A percentile compares a stretch with the other conserved stretches of the same genome.
Conservation (phyloP, 306 rosid genomes). For the Vigna radiata region DNA sequence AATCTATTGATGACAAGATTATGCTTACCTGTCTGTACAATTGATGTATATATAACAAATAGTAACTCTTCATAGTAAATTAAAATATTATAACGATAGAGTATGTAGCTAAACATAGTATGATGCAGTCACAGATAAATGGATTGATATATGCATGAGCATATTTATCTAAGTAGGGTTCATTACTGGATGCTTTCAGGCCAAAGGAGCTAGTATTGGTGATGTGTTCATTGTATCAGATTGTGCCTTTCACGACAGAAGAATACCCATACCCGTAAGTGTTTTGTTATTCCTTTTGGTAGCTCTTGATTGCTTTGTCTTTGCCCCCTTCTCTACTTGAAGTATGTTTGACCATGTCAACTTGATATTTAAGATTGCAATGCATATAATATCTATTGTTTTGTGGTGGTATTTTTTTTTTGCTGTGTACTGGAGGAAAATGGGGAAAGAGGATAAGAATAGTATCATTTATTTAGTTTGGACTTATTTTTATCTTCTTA, state of each 20-base stretch:
- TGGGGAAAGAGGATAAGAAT: not conserved
- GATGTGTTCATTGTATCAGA: constrained; percentile 79
- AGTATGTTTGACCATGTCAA: constrained; percentile 11
- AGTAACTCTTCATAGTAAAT: not conserved
- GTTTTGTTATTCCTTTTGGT: constrained; percentile 27
- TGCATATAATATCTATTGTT: constrained; percentile 1
- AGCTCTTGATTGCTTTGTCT: constrained; percentile 31
- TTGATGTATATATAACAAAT: not conserved
- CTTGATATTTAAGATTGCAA: not conserved
- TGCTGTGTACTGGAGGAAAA: not conserved
- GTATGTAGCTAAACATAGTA: constrained; percentile 32
- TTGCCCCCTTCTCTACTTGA: constrained; percentile 23
- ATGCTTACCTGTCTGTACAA: constrained; percentile 2
- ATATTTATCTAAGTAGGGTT: constrained; percentile 26
- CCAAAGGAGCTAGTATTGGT: constrained; percentile 82
- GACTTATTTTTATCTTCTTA: constrained; percentile 11
- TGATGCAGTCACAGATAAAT: not conserved
- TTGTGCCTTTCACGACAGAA: constrained; percentile 95
- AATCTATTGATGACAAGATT: not conserved
- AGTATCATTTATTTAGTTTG: not conserved
- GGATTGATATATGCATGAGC: not conserved
- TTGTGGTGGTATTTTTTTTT: not conserved
- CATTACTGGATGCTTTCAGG: constrained; percentile 61
- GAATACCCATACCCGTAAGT: constrained; percentile 99
- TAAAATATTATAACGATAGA: not conserved